phyloP scores from a whole-genome alignment of 2,329 filamentous ascomycete species.

The Arthrobotrys megalospora region DNA sequence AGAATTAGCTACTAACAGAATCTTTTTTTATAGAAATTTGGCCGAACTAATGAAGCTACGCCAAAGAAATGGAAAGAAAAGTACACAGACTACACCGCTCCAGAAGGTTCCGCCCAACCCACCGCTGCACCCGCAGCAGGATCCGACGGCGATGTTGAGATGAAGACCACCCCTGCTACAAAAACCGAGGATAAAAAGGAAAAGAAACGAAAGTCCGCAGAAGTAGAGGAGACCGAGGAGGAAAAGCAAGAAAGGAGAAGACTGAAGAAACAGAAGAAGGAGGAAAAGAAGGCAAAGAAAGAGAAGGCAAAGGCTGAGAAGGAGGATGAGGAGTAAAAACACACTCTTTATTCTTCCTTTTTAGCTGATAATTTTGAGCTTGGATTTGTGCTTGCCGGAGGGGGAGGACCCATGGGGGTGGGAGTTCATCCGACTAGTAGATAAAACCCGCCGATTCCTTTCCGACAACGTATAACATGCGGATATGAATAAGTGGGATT shows the following conservation, averaged over 20 bases:
- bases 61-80: constrained; percentile 92
- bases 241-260: constrained; percentile 73
- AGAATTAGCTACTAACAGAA: constrained; percentile 66
- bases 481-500: too few species aligned
- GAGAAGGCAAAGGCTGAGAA: constrained; percentile 74
- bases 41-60: constrained; percentile 90
- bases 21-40: constrained; percentile 79
- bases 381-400: background rate
- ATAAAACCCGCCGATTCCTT: background rate
- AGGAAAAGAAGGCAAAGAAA: constrained; percentile 82
- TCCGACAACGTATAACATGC: background rate
- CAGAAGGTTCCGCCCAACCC: constrained; percentile 69
- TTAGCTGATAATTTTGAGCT: background rate
- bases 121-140: constrained; percentile 69
- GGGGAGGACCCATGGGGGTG: background rate
- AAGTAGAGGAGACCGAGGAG: constrained; percentile 71
- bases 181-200: constrained; percentile 69
- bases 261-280: constrained; percentile 84
- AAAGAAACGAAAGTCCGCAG: constrained; percentile 73
- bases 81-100: constrained; percentile 89
- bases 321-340: constrained; percentile 21
- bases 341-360: background rate
- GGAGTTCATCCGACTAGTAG: background rate
- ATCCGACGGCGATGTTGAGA: constrained; percentile 68
- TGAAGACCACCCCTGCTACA: constrained; percentile 66